Base-by-base conservation (phyloP, 1,284 basidiomycete genomes). In the Austroboletus novae-zelandiae region DNA sequence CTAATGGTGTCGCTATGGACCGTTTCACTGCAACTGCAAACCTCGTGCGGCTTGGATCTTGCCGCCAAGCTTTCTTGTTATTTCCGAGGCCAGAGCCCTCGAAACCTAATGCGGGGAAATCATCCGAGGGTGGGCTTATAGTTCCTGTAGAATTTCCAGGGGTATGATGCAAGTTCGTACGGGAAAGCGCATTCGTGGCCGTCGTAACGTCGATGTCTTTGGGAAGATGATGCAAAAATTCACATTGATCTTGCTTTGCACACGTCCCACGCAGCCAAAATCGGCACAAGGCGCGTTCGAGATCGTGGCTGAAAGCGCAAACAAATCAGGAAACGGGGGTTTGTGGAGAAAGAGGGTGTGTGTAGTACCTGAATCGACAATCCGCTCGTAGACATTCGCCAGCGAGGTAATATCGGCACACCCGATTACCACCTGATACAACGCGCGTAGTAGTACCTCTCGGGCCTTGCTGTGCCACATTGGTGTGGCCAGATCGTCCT, bases 261-360 rank as follows among this genome's bases (percentile, higher is more conserved):
- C 94, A 98, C 50, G 94, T 94, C 5, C 96, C 96, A 45, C 94
- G 83, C 37, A 99, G 79, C 96, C 96, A 99, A 75, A 98, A 99
- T 31, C 96, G 89, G 71, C 94, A 98, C 20, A 98, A 71, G 1
- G 95, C 95, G 39, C 93, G 83, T 66, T 96, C 93, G 4, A 95
- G 78, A 65, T 96, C 93, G 66, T 96, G 91, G 59, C 90, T 92
- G 60, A 23, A 54, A 57, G 51, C 25, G 44, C 25, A 43, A 47
- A 32, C 25, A 23, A 20, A 50, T 66, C 42, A 67, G 63, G 14
- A 1, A 17, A 48, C 43, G 30, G 20, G 15, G 14, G 8, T 15
- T 32, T 27, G 11, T 4, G 13, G 13, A 15, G 34, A 39, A 20
- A 37, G 9, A 10, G 17, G 23, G 17, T 14, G 41, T 37, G 6